Evolutionary conservation across 306 rosid species (phyloP), one percentile per base, ranked within the genome.

Genomic region (Betula pendula): DNA sequence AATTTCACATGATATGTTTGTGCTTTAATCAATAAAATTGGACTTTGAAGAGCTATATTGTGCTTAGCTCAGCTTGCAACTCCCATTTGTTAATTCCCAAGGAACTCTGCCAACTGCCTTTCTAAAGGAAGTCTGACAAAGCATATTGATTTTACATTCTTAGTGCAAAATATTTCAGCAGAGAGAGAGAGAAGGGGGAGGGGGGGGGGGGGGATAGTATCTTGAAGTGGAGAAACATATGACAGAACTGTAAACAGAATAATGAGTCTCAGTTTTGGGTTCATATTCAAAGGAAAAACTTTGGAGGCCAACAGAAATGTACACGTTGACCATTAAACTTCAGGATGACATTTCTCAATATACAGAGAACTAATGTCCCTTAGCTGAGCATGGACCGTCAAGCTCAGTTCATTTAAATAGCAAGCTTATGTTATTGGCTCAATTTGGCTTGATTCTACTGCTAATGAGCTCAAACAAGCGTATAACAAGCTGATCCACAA

Each of bases 401-500:
- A 59, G 42, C 24, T 62, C n/a, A 62, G 24, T 31, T 62, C 68
- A 62, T 31, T 62, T 62, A 62, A 62, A 62, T 53, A 53, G 59
- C 24, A 53, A 29, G 19, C 66, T 27, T 12, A 56, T 22, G 13
- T 48, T 48, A 51, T 51, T 51, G 24, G 58, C 22, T 17, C 58
- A 51, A 51, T 19, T n/a, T 51, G 58, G 22, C 22, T 6, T 15
- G 24, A 19, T 51, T n/a, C 7, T 51, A 16, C 58, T 3, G 22
- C 27, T 10, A 55, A 9, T 55, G 27, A 55, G 14, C 15, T 55
- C 14, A 24, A 55, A 22, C 25, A 55, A 55, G 62, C 14, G 22
- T 20, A 22, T 55, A 22, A 55, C 42, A 33, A 63, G 69, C 45
- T 33, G 13, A 16, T 17, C 24, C 69, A 13, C 5, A 63, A 44